Evolutionary conservation across 2,329 filamentous ascomycete genomes (phyloP).

Genomic region (Sphaceloma murrayae): DNA sequence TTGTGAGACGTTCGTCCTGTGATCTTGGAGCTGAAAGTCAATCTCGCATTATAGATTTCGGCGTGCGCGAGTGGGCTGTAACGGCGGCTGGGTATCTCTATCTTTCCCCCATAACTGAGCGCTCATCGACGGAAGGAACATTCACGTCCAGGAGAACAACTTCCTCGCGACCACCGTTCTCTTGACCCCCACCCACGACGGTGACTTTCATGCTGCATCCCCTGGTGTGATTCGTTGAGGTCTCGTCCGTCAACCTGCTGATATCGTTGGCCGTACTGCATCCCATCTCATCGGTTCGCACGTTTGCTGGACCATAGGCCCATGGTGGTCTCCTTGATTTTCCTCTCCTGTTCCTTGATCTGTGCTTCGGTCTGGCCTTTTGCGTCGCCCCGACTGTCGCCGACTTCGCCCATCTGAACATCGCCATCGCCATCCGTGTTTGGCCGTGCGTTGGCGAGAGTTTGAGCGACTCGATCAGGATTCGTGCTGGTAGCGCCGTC

Average conservation of each 20-base stretch:
- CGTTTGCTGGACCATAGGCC: conserved; percentile 43
- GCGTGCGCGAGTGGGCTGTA: no score
- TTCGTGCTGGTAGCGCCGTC: conserved; percentile 50
- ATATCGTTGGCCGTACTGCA: no score
- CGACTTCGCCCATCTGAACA: conserved; percentile 38
- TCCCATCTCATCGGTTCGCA: conserved; percentile 2
- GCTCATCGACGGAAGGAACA: no score
- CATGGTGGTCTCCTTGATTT: conserved; percentile 49
- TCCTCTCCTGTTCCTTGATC: conserved; percentile 30
- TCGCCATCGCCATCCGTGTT: conserved; percentile 23
- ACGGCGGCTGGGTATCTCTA: no score
- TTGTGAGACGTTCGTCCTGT: no score
- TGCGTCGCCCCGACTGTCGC: conserved; percentile 48
- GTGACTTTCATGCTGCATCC: no score
- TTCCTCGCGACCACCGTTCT: no score
- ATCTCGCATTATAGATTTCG: no score
- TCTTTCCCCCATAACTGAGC: no score
- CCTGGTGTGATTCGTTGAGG: neutral
- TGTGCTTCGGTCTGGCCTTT: conserved; percentile 42
- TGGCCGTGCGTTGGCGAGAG: conserved; percentile 19
- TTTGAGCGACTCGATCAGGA: conserved; percentile 31
- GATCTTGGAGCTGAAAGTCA: no score
- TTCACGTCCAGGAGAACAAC: no score
- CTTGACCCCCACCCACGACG: no score
- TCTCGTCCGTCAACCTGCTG: neutral